A percentile compares a stretch with the other conserved stretches of the same genome.
Evolutionary conservation across 805 yeast species (phyloP).

Genomic region (Ogataea zsoltii): DNA sequence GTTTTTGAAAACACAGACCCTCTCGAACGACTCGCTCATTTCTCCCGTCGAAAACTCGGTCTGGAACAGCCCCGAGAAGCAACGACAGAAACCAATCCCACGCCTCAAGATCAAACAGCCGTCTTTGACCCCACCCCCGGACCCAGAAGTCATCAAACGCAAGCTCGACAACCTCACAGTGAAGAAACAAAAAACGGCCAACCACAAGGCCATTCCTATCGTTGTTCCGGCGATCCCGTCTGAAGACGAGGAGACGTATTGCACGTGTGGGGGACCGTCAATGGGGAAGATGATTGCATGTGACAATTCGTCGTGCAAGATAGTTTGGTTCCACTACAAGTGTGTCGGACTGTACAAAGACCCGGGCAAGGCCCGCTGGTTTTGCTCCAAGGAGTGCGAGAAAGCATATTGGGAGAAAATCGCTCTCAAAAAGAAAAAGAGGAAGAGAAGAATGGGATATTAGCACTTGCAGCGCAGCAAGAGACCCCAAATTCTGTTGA

Average conservation of each 20-base stretch:
- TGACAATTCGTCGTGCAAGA: slow-evolving; percentile 84
- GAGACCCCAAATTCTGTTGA: not conserved
- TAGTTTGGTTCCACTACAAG: slow-evolving; percentile 95
- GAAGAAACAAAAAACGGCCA: slow-evolving; percentile 2
- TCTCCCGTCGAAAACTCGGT: not conserved
- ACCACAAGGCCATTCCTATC: slow-evolving; percentile 9
- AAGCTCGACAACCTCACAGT: slow-evolving; percentile 3
- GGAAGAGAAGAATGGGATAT: slow-evolving; percentile 18
- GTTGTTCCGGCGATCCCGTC: slow-evolving; percentile 16
- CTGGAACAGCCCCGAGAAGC: not conserved
- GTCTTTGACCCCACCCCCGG: not conserved
- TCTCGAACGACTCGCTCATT: not conserved
- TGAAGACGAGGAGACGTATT: slow-evolving; percentile 36
- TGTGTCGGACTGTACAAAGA: slow-evolving; percentile 90
- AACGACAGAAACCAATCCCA: not conserved
- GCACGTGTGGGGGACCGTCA: slow-evolving; percentile 54
- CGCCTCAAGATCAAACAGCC: slow-evolving; percentile 4
- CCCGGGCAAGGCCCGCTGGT: slow-evolving; percentile 81
- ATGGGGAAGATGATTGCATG: slow-evolving; percentile 95
- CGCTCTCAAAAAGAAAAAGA: slow-evolving; percentile 20
- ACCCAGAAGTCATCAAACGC: slow-evolving; percentile 1
- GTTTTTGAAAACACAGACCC: slow-evolving; percentile 9
- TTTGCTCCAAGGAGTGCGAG: slow-evolving; percentile 74
- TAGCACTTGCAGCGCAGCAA: not conserved
- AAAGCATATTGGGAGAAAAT: slow-evolving; percentile 14